phyloP scores from a whole-genome alignment of 306 rosid genomes.

The Pyrus communis region DNA sequence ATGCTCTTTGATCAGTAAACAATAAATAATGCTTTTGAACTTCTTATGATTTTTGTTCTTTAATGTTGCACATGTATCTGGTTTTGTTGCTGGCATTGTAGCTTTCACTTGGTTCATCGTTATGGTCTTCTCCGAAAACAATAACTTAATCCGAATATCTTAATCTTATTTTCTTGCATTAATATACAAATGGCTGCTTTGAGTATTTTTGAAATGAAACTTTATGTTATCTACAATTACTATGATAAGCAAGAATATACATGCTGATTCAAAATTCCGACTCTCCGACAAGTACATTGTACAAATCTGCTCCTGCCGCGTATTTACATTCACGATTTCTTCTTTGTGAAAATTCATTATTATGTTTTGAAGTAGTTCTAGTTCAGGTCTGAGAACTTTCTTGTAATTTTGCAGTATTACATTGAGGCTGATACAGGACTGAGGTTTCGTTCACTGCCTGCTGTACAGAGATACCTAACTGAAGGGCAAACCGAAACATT shows the following conservation, averaged over 20 bases:
- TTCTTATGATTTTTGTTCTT: too few species aligned
- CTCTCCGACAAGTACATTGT: not conserved
- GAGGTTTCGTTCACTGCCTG: conserved; percentile 47
- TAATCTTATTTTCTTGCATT: not conserved
- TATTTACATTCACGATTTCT: not conserved
- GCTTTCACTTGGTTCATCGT: not conserved
- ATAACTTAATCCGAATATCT: too few species aligned
- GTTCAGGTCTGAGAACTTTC: not conserved
- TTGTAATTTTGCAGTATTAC: conserved; percentile 39
- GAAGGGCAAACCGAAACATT: conserved; percentile 1
- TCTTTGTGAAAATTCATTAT: not conserved
- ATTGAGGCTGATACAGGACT: conserved; percentile 40
- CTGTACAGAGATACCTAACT: conserved; percentile 45
- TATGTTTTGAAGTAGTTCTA: not conserved
- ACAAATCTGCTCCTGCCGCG: not conserved
- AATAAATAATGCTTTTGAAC: too few species aligned
- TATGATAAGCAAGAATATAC: too few species aligned
- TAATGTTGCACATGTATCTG: too few species aligned
- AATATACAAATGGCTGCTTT: not conserved
- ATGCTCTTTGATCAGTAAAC: not conserved
- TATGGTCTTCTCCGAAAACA: not conserved
- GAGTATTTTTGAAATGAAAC: not conserved
- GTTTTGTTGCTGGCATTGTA: not conserved
- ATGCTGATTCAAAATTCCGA: not conserved
- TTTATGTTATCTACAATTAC: not conserved